Evolutionary conservation across 108 stramenopile genomes (phyloP).

Genomic region (Poteriospumella lacustris): DNA sequence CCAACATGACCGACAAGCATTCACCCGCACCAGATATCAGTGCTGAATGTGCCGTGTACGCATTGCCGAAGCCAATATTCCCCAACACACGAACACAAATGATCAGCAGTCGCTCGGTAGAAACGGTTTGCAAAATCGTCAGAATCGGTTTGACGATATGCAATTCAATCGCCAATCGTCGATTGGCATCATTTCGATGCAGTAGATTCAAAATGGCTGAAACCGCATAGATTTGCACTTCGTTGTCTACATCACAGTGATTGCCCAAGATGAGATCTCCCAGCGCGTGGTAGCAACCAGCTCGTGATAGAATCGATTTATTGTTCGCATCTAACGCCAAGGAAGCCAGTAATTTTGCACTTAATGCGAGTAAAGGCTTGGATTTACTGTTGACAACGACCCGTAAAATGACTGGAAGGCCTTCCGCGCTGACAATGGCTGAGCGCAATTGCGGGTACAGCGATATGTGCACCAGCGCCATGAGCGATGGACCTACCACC

Average conservation of each 20-base stretch:
- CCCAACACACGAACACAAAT: neutral
- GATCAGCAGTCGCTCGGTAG: neutral
- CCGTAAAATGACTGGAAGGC: neutral
- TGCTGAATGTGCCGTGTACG: neutral
- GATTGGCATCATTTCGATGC: neutral
- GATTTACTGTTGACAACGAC: neutral
- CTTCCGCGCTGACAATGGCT: neutral
- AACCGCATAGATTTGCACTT: neutral
- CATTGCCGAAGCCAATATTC: neutral
- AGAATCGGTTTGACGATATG: neutral
- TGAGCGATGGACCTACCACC: neutral
- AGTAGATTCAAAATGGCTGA: neutral
- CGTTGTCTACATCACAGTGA: neutral
- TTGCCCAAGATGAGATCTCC: neutral
- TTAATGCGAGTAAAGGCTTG: neutral
- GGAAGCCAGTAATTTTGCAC: neutral
- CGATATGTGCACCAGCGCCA: neutral
- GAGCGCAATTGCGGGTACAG: neutral
- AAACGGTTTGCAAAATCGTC: neutral
- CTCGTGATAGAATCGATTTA: neutral
- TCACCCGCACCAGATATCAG: neutral
- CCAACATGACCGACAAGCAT: neutral
- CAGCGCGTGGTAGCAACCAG: neutral
- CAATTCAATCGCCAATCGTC: neutral
- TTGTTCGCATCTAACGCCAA: neutral